Evolutionary conservation across 2,329 filamentous ascomycete species (phyloP).

Genomic region (Aspergillus aculeatinus): DNA sequence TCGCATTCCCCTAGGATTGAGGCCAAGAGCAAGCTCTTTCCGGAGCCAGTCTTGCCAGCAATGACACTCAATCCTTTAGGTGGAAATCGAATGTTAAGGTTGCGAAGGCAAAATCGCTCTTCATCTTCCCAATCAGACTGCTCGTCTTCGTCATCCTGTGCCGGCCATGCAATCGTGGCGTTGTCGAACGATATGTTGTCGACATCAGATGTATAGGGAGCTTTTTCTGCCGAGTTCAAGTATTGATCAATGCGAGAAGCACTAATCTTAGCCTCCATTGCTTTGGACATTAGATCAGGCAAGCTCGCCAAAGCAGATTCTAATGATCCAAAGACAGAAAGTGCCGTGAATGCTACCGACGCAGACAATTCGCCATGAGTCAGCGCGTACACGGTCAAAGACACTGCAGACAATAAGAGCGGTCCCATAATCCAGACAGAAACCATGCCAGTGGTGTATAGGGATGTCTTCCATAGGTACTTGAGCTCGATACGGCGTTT

Average conservation of each 20-base stretch:
- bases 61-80: conserved; percentile 71
- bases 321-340: conserved; percentile 69
- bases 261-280: conserved; percentile 72
- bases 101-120: conserved; percentile 58
- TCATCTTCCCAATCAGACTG: conserved; percentile 38
- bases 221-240: conserved; percentile 65
- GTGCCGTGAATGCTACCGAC: conserved; percentile 75
- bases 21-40: conserved; percentile 72
- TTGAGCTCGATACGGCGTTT: conserved; percentile 65
- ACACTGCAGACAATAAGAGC: conserved; percentile 69
- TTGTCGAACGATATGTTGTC: conserved; percentile 64
- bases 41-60: conserved; percentile 72
- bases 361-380: conserved; percentile 64
- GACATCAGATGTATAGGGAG: conserved; percentile 53
- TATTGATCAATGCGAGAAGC: conserved; percentile 70
- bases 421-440: conserved; percentile 71
- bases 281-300: conserved; percentile 69
- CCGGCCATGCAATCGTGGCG: conserved; percentile 71
- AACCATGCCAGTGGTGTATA: conserved; percentile 62
- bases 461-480: conserved; percentile 65
- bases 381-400: conserved; percentile 66
- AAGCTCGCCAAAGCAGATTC: conserved; percentile 69
- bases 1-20: conserved; percentile 74
- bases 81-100: conserved; percentile 68
- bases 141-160: conserved; percentile 54